Base-by-base conservation (phyloP, 2,329 filamentous ascomycete genomes). In the Dactylellina drechsleri region DNA sequence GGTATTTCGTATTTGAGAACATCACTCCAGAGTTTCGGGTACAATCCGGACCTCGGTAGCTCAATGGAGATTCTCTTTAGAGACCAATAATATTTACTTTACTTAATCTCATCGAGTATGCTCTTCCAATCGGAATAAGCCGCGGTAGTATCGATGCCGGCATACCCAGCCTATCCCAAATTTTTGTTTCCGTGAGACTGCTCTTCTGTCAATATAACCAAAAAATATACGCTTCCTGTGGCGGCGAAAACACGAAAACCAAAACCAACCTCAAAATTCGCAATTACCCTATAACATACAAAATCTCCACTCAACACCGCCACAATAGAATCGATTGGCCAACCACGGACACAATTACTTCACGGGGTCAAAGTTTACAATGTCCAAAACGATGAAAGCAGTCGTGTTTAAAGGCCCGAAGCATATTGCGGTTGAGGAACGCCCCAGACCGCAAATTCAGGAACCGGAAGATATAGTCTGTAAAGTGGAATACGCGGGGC, bases 331-430 rank as follows among this genome's bases (percentile, higher is more conserved):
- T 18, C 16, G 13, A n/a, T 41, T 43, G 2, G 4, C 12, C 40
- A 41, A 15, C 15, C 36, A n/a, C 15, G 13, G 58, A 18, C 4
- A 15, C 13, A 15, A 18, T 12, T 47, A 16, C 13, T n/a, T n/a
- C 13, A 15, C 13, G 7, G 13, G 13, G 1, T 20, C 12, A 15
- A 18, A 49, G 20, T 10, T 66, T 52, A 67, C 53, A 4, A 75
- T 67, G 70, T 31, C 62, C 41, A 79, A 80, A 77, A 91, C 87
- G 0, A 97, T 97, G 93, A 91, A 91, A 82, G 92, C 92, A 31
- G 92, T 97, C 31, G 87, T 97, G 65, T 96, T 97, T 83, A 90
- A 94, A 76, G 92, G 90, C 1, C 90, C 91, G 2, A 85, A 87
- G 79, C 88, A 91, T 80, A 86, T 96, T 65, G 89, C 87, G 0